Percentiles rank a stretch among this genome's conserved stretches.
These are phyloP conservation scores for Lasiodiplodia sp. DNA, from an alignment of 2,329 filamentous ascomycete species.

Conservation along the genomic window DNA sequence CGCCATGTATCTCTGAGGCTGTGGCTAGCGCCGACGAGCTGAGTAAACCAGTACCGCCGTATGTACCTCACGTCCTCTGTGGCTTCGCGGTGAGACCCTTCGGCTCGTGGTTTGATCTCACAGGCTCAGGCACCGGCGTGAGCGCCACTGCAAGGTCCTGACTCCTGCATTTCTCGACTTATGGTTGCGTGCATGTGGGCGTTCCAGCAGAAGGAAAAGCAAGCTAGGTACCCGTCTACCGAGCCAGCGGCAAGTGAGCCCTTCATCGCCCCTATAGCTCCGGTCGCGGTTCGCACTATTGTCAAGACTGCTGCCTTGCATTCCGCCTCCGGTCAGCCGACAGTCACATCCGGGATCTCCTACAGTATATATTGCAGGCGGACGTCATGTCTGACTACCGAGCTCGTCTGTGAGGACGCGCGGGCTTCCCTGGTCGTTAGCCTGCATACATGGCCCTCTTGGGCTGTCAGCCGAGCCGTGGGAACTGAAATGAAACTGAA, in stretches of 20 bases:
- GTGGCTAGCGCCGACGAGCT: not conserved
- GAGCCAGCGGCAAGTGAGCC: not conserved
- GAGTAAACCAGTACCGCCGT: not conserved
- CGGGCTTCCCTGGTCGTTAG: not conserved
- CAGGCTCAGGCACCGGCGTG: conserved; percentile 2
- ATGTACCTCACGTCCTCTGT: not conserved
- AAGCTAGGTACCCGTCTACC: not conserved
- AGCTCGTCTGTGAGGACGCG: not conserved
- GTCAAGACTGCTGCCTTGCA: conserved; percentile 15
- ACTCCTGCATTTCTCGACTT: not conserved
- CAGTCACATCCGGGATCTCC: not conserved
- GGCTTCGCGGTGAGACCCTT: conserved; percentile 19
- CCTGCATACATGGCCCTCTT: not conserved
- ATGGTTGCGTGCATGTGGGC: not conserved
- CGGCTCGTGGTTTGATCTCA: conserved; percentile 12
- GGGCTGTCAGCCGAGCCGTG: not conserved
- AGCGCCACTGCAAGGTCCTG: conserved; percentile 10
- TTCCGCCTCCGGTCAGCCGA: not conserved
- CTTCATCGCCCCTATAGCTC: not conserved
- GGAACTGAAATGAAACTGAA: not conserved
- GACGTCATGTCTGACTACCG: conserved; percentile 7
- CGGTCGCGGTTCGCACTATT: not conserved
- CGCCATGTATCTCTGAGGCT: conserved; percentile 10
- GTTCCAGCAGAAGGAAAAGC: not conserved
- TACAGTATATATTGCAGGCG: not conserved